Base-by-base conservation (phyloP, 352 stramenopile genomes). In the Pythium myriotylum region DNA sequence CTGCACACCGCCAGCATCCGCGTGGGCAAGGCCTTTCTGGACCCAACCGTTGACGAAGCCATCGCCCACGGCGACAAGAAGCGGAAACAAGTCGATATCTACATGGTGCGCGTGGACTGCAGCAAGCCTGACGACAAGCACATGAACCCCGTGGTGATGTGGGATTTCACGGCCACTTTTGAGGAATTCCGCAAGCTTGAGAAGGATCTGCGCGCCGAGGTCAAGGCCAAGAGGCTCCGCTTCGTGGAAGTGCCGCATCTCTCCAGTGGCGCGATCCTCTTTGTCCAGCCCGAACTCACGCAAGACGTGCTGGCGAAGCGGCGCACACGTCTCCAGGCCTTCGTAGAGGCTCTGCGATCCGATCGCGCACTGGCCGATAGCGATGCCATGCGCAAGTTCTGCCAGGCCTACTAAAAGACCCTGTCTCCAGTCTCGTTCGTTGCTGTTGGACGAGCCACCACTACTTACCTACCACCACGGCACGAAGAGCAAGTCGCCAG, bases 71-170 rank as follows among this genome's bases (percentile, higher is more conserved):
- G 29, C 29, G 29, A 59, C 29, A 64, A 66, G 39, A 59, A 74
- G 42, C 23, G 19, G 13, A 85, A 89, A 51, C 53, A 66, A 0
- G 60, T 79, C 19, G 85, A 94, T 51, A 72, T 85, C 37, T 94
- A 92, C 64, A 72, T 94, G 23, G 71, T 94, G 17, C 82, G 85
- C 22, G 77, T 94, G 22, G 85, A 94, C 68, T 91, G 83, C 52
- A 65, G 70, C 17, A 76, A 55, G 22, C 47, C 54, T 16, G 50
- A 64, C 20, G 78, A 94, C 57, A 92, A 94, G 62, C 83, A 91
- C 73, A 88, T 93, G 80, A 93, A 93, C 50, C 84, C 81, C 7
- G 77, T 86, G 6, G 72, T 93, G 33, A 92, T 94, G 85, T 94
- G 85, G 85, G 85, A 94, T 45, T 39, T 94, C 17, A 91, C 83